Base-by-base conservation (phyloP, 2,329 filamentous ascomycete genomes). In the Trichoderma hamatum region DNA sequence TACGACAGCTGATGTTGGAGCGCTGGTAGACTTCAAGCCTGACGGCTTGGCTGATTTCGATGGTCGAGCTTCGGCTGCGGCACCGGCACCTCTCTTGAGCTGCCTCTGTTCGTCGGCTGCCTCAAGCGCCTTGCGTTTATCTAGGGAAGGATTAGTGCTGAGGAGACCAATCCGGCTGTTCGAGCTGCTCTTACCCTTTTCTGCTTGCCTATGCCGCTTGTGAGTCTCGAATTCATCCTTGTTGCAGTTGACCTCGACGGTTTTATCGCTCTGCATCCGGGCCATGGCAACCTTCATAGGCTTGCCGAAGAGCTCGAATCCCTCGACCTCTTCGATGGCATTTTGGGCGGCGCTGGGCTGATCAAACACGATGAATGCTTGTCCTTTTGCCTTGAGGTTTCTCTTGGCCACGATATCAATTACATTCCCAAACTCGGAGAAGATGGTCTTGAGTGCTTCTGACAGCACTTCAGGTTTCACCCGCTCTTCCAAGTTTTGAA, bases 281-380 rank as follows among this genome's bases (percentile, higher is more conserved):
- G 96, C 96, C 76, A 93, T 90, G 19, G 93, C 90, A 39, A 97
- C 80, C 70, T 90, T 87, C 90, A 99, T 96, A 1, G 92, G 90
- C 82, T 97, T 97, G 61, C 92, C 93, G 75, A 97, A 97, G 5
- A 99, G 83, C 74, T 96, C 92, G 79, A 99, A 99, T 10, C 93
- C 95, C 75, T 97, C 92, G 71, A 96, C 85, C 74, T 97, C 93
- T 63, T 97, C 92, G 71, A 97, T 91, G 21, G 96, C 95, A 72
- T 89, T 86, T 64, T 87, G 84, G 3, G 94, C 94, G n/a, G 90
- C 88, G 67, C 94, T 91, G n/a, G 90, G 83, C 71, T 84, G 87
- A 74, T 96, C 93, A 78, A 94, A 98, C 56, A 98, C 94, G 61
- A 99, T 83, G 78, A 99, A 99, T 0, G 96, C 96, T 81, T 99